phyloP scores from a whole-genome alignment of 768 basidiomycete species.

The Exsudoporus frostii region DNA sequence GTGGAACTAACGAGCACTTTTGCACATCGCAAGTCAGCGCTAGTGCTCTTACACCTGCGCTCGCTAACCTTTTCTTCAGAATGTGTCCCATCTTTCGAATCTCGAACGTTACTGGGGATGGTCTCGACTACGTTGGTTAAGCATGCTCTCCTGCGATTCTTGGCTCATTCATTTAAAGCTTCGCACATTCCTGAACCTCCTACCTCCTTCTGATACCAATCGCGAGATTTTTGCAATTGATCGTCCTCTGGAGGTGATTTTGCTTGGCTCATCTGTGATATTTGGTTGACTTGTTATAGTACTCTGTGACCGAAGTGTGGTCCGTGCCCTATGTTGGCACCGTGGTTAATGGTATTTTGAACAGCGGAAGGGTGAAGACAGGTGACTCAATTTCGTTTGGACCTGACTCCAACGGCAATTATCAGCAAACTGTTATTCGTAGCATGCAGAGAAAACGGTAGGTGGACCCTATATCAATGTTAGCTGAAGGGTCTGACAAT shows the following conservation, averaged over 20 bases:
- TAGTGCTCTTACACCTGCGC: not conserved
- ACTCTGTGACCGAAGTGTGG: conserved; percentile 84
- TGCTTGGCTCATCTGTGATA: not conserved
- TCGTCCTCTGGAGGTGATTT: conserved; percentile 70
- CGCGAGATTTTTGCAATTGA: conserved; percentile 75
- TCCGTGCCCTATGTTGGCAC: conserved; percentile 85
- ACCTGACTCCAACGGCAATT: conserved; percentile 91
- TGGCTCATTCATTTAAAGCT: conserved; percentile 43
- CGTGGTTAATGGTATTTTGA: conserved; percentile 81
- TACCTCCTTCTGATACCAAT: conserved; percentile 86
- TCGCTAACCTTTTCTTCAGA: conserved; percentile 37
- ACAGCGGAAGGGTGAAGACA: conserved; percentile 67
- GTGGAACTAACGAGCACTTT: conserved; percentile 76
- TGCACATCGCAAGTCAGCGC: conserved; percentile 61
- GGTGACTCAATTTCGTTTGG: conserved; percentile 85
- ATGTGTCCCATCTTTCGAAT: conserved; percentile 89
- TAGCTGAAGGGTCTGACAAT: not conserved
- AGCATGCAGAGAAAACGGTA: conserved; percentile 93
- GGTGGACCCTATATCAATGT: conserved; percentile 13
- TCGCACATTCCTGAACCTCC: conserved; percentile 84
- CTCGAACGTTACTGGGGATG: conserved; percentile 94
- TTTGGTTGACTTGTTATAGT: conserved; percentile 42
- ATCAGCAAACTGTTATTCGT: conserved; percentile 74
- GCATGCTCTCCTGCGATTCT: not conserved
- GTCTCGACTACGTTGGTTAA: conserved; percentile 66